Percentiles rank a stretch among this genome's conserved stretches.
phyloP scores from a whole-genome alignment of 768 basidiomycete species.

The Chalciporus pseudorubinellus region DNA sequence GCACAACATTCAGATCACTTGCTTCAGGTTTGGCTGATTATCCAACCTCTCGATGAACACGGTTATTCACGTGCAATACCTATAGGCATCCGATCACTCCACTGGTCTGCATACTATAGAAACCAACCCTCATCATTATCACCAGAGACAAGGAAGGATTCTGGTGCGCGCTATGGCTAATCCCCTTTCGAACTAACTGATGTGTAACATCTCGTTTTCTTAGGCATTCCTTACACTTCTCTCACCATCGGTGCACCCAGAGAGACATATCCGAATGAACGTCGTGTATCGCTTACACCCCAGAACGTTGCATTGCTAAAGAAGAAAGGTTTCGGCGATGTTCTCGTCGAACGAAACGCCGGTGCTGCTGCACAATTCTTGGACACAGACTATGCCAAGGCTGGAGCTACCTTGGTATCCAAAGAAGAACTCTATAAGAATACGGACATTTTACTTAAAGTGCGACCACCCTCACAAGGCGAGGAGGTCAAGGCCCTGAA shows the following conservation, averaged over 20 bases:
- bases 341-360: conserved; percentile 72
- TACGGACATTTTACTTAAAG: conserved; percentile 83
- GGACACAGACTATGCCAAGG: conserved; percentile 75
- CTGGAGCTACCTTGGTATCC: conserved; percentile 77
- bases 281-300: conserved; percentile 79
- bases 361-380: conserved; percentile 74
- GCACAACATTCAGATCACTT: conserved; percentile 19
- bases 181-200: conserved; percentile 2
- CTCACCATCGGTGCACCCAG: conserved; percentile 74
- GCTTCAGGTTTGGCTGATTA: conserved; percentile 20
- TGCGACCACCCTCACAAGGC: conserved; percentile 67
- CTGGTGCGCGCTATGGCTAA: conserved; percentile 20
- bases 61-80: conserved; percentile 2
- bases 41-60: not conserved
- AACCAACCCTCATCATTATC: conserved; percentile 10
- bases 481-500: conserved; percentile 63
- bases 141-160: conserved; percentile 20
- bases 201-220: not conserved
- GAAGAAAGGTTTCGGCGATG: conserved; percentile 78
- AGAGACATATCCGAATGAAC: conserved; percentile 75
- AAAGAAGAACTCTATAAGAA: conserved; percentile 63
- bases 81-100: conserved; percentile 31
- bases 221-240: conserved; percentile 64
- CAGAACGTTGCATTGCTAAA: conserved; percentile 69
- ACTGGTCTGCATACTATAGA: conserved; percentile 28